phyloP scores from a whole-genome alignment of 2,329 filamentous ascomycete genomes.

The Lachnellula cervina region DNA sequence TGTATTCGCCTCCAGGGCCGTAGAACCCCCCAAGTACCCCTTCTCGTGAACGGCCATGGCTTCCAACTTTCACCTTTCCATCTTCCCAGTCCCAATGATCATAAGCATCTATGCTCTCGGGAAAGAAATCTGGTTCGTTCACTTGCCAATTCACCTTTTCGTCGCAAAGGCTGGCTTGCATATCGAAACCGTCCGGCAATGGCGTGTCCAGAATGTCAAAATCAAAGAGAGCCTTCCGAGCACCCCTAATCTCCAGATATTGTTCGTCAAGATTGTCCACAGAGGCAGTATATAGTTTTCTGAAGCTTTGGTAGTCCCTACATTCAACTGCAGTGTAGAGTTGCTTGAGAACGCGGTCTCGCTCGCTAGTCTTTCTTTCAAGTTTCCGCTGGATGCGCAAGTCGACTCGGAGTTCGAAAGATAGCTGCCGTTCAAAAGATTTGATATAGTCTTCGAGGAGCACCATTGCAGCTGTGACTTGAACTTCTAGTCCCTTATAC shows the following conservation, averaged over 20 bases:
- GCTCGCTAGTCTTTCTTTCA: not conserved
- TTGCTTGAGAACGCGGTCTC: no score
- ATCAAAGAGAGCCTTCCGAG: not conserved
- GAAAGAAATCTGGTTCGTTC: no score
- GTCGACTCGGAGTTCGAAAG: not conserved
- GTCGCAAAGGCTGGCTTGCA: no score
- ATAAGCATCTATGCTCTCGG: no score
- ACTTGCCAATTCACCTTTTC: no score
- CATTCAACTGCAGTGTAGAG: not conserved
- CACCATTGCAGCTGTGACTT: not conserved
- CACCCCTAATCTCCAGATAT: not conserved
- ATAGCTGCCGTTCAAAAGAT: not conserved
- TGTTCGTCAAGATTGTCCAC: not conserved
- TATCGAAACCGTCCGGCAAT: no score
- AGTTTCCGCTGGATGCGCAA: not conserved
- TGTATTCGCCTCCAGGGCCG: no score
- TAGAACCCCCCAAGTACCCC: no score
- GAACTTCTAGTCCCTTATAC: not conserved
- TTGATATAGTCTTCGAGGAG: not conserved
- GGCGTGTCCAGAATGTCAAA: no score
- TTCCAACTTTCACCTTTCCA: no score
- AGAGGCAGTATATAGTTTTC: not conserved
- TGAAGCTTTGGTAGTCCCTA: not conserved
- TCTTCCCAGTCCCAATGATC: no score
- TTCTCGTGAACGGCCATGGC: no score